A percentile compares a stretch with the other conserved stretches of the same genome.
Evolutionary conservation across 2,329 filamentous ascomycete species (phyloP).

Genomic region (Sordariomycetes sp.): DNA sequence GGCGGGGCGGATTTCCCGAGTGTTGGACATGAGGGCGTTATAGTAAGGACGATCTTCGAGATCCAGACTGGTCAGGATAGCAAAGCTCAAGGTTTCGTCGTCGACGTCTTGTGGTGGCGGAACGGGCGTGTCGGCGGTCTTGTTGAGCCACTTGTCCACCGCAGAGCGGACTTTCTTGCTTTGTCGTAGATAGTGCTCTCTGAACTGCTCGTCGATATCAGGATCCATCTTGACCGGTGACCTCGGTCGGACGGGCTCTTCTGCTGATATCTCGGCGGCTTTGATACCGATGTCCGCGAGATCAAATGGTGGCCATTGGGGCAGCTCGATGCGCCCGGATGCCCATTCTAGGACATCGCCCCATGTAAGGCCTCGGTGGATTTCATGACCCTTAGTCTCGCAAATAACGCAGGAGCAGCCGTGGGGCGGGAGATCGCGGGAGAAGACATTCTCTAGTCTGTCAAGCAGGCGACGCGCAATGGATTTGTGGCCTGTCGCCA

Average conservation of each 20-base stretch:
- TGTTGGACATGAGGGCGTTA: slow-evolving; percentile 64
- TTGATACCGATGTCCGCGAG: slow-evolving; percentile 54
- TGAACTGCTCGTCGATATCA: slow-evolving; percentile 87
- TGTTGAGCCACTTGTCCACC: slow-evolving; percentile 83
- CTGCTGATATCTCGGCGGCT: slow-evolving; percentile 51
- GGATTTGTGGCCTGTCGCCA: slow-evolving; percentile 89
- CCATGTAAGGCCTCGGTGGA: slow-evolving; percentile 76
- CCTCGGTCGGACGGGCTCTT: slow-evolving; percentile 45
- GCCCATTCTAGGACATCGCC: slow-evolving; percentile 92
- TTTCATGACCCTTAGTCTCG: slow-evolving; percentile 40
- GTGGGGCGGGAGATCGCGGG: slow-evolving; percentile 78
- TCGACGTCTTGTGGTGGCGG: slow-evolving; percentile 83
- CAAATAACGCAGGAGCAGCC: slow-evolving; percentile 86
- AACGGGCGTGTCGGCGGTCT: slow-evolving; percentile 63
- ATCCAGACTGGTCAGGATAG: slow-evolving; percentile 81
- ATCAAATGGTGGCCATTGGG: slow-evolving; percentile 81
- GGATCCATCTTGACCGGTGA: slow-evolving; percentile 74
- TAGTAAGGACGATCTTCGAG: slow-evolving; percentile 70
- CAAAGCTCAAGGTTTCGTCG: slow-evolving; percentile 88
- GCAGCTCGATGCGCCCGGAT: slow-evolving; percentile 77
- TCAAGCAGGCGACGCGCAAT: slow-evolving; percentile 87
- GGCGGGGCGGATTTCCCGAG: slow-evolving; percentile 45
- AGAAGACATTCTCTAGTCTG: slow-evolving; percentile 88
- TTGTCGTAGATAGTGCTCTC: slow-evolving; percentile 85
- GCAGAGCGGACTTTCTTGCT: slow-evolving; percentile 87